A percentile compares a stretch with the other conserved stretches of the same genome.
Evolutionary conservation across 768 basidiomycete species (phyloP).

Genomic region (Phylloporus scabripes): DNA sequence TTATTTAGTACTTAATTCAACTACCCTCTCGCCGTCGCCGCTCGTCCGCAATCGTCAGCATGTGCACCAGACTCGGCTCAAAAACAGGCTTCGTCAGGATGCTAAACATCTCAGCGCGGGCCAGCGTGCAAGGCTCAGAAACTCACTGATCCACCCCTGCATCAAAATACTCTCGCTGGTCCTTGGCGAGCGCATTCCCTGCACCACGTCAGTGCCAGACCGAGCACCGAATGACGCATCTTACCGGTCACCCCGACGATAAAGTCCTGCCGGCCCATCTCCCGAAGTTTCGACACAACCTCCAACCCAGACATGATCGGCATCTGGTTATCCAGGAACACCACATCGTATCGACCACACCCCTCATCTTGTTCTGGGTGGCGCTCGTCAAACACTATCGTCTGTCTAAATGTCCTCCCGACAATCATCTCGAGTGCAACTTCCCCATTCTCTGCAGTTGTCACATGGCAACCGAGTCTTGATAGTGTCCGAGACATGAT

Average conservation of each 20-base stretch:
- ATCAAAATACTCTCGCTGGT: slow-evolving; percentile 70
- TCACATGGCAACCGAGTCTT: slow-evolving; percentile 74
- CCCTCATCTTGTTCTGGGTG: background rate
- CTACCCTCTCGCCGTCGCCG: slow-evolving; percentile 25
- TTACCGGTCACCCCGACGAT: slow-evolving; percentile 77
- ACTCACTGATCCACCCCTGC: slow-evolving; percentile 73
- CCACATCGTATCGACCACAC: slow-evolving; percentile 33
- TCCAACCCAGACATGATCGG: slow-evolving; percentile 72
- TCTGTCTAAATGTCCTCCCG: slow-evolving; percentile 25
- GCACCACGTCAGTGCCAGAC: slow-evolving; percentile 8
- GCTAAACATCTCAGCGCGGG: slow-evolving; percentile 31
- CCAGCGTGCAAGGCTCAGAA: background rate
- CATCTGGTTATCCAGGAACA: slow-evolving; percentile 77
- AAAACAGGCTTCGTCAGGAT: slow-evolving; percentile 77
- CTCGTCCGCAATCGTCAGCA: slow-evolving; percentile 40
- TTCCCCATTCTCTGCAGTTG: slow-evolving; percentile 80
- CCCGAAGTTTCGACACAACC: slow-evolving; percentile 58
- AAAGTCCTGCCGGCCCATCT: slow-evolving; percentile 63
- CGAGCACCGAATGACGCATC: slow-evolving; percentile 4
- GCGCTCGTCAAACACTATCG: background rate
- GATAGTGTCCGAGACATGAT: slow-evolving; percentile 76
- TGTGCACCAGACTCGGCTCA: slow-evolving; percentile 45
- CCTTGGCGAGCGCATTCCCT: slow-evolving; percentile 53
- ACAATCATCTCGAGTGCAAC: slow-evolving; percentile 69
- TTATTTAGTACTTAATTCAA: background rate